Evolutionary conservation across 2,329 filamentous ascomycete species (phyloP).

Genomic region (Pseudofabraea citricarpa): DNA sequence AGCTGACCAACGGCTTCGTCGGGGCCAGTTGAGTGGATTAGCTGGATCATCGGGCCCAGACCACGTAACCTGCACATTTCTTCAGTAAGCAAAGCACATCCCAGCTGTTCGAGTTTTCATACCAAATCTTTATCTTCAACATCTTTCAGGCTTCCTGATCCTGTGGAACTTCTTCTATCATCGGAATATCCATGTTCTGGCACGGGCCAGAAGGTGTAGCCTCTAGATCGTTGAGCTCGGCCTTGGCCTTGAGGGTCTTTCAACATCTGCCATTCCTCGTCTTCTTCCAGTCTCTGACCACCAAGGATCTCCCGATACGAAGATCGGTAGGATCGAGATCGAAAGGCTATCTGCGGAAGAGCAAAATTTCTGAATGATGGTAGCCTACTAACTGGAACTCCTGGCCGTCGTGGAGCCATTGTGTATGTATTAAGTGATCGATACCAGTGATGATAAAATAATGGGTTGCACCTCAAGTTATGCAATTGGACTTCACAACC

Average conservation of each 20-base stretch:
- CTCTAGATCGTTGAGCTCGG: neutral
- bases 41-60: slow-evolving; percentile 2
- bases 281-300: neutral
- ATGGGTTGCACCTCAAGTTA: neutral
- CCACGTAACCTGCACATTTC: slow-evolving; percentile 3
- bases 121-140: neutral
- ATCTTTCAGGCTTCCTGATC: neutral
- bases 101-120: neutral
- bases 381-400: neutral
- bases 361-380: neutral
- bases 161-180: neutral
- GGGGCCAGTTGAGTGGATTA: slow-evolving; percentile 6
- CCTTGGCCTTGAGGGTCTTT: neutral
- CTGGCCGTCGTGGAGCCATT: neutral
- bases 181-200: neutral
- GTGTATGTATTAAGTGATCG: neutral
- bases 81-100: neutral
- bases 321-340: neutral
- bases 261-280: neutral
- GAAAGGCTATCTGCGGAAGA: neutral
- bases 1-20: slow-evolving; percentile 28
- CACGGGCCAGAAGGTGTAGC: neutral
- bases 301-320: neutral
- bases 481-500: neutral
- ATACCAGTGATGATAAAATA: neutral